Base-by-base conservation (phyloP, 2,329 filamentous ascomycete species). In the Shiraia sp. region DNA sequence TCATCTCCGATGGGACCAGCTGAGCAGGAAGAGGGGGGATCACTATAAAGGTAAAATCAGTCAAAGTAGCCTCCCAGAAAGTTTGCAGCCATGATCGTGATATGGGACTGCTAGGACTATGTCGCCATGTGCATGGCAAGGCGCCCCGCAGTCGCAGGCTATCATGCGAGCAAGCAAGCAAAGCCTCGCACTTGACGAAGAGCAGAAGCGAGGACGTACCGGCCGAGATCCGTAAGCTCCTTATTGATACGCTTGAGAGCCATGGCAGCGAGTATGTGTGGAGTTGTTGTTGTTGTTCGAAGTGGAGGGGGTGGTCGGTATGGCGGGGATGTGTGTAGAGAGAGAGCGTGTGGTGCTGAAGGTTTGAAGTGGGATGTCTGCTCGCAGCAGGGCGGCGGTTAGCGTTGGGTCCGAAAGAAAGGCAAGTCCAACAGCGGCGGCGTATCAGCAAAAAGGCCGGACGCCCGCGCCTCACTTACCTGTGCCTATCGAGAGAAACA, bases 1-100 rank as follows among this genome's bases (percentile, higher is more conserved):
- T 99, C 93, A 79, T 97, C 92, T 73, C 91, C 91, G 68, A 95
- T 86, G 61, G 93, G 93, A 58, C 93, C 93, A 66, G 93, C 93
- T 71, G 92, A 97, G 85, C 93, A 99, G 62, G 92, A 97, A 46
- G 93, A 97, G 69, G 93, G 93, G 71, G 93, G 93, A 73, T 99
- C 93, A 79, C 93, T 97, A 64, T 52, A 45, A 23, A 22, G 22
- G 32, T 23, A 37, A 32, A 43, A 66, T 75, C 61, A 75, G 70
- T 57, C 44, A 53, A 29, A 44, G 35, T 13, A 46, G 29, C 26
- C 17, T 14, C n/a, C n/a, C n/a, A n/a, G n/a, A n/a, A n/a, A n/a
- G n/a, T n/a, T 22, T 22, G 19, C 19, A 8, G 19, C 19, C 19
- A 17, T 28, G 34, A 25, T 13, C 10, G 29, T 16, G 33, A 30